Evolutionary conservation across 352 stramenopile species (phyloP).

Genomic region (Globisporangium middletonii): DNA sequence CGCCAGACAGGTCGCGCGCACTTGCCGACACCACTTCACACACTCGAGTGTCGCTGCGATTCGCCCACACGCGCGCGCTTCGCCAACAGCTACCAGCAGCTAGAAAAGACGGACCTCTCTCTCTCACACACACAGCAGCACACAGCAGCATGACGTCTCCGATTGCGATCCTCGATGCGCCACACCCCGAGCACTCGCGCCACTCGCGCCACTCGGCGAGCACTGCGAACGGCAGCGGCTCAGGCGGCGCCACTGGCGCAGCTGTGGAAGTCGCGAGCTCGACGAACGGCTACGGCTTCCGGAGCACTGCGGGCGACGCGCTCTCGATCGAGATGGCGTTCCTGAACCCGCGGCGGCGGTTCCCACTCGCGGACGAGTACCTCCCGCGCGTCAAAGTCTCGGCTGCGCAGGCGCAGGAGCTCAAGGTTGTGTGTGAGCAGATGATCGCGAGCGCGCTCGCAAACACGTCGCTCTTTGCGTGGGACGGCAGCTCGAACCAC

Average conservation of each 20-base stretch:
- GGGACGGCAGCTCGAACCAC: conserved; percentile 41
- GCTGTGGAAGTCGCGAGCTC: conserved; percentile 30
- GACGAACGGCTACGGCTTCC: conserved; percentile 44
- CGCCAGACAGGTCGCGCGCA: too few relatives aligned
- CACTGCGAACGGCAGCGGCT: conserved; percentile 15
- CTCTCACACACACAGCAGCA: neutral
- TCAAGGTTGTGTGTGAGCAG: conserved; percentile 40
- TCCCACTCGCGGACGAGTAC: conserved; percentile 46
- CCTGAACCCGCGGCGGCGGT: conserved; percentile 49
- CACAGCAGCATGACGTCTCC: conserved; percentile 3
- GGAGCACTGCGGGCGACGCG: conserved; percentile 38
- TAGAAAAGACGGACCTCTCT: conserved; percentile 4
- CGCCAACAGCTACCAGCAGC: conserved; percentile 8
- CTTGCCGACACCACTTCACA: neutral
- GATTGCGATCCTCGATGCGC: neutral
- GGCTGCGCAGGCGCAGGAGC: conserved; percentile 29
- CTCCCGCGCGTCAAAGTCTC: conserved; percentile 39
- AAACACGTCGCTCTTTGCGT: conserved; percentile 51
- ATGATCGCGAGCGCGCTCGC: conserved; percentile 39
- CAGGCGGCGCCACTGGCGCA: conserved; percentile 14
- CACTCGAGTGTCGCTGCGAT: neutral
- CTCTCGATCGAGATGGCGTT: conserved; percentile 60
- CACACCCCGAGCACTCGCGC: neutral
- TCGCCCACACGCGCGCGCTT: neutral
- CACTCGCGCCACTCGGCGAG: conserved; percentile 5